Conservation (phyloP, 345 rosid genomes). For the Pugionium cornutum region DNA sequence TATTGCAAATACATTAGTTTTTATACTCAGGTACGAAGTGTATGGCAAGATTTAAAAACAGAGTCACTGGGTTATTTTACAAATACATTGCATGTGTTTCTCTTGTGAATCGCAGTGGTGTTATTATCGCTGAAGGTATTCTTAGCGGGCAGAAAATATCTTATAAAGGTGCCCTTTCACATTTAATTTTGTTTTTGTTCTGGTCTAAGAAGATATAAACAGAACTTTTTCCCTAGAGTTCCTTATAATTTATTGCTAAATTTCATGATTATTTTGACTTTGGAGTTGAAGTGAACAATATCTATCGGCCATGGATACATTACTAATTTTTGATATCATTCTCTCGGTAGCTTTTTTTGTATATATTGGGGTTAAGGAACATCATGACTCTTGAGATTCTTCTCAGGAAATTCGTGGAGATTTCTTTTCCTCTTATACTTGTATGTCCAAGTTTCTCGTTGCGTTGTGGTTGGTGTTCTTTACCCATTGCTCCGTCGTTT, state of each 20-base stretch:
- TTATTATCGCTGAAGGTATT: conserved; percentile 85
- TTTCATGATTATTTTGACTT: conserved; percentile 4
- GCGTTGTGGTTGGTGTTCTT: conserved; percentile 62
- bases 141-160: conserved; percentile 48
- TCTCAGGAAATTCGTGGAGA: conserved; percentile 80
- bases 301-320: neutral
- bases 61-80: conserved; percentile 1
- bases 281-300: neutral
- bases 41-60: neutral
- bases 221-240: conserved; percentile 6
- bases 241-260: neutral
- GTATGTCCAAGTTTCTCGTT: conserved; percentile 71
- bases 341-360: neutral
- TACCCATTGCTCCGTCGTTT: conserved; percentile 68
- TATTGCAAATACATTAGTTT: conserved; percentile 88
- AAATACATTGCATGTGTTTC: conserved; percentile 18
- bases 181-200: neutral
- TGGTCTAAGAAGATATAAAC: neutral
- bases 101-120: conserved; percentile 69
- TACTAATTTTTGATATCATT: conserved; percentile 1
- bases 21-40: conserved; percentile 73
- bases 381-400: conserved; percentile 11
- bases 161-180: conserved; percentile 46
- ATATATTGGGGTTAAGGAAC: conserved; percentile 5
- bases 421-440: conserved; percentile 74